phyloP scores from a whole-genome alignment of 306 rosid species.

The Malus orientalis region DNA sequence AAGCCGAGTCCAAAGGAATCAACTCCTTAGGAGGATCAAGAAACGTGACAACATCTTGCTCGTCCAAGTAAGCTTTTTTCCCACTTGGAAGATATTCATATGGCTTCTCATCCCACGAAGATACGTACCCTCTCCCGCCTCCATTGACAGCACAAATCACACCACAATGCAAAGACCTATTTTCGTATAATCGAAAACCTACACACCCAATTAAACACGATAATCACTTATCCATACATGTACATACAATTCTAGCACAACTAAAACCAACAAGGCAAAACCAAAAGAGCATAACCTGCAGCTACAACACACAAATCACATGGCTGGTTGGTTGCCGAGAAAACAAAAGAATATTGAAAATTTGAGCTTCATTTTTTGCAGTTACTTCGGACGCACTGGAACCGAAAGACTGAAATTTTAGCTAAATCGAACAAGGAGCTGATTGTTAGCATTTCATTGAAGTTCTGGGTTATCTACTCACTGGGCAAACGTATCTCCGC shows the following conservation, averaged over 20 bases:
- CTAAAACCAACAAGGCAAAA: not conserved
- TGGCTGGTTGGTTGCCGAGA: not conserved
- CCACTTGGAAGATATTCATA: slow-evolving; percentile 54
- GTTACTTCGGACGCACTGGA: not conserved
- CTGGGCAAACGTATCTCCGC: not conserved
- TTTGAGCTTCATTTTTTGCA: not conserved
- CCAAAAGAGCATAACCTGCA: not conserved
- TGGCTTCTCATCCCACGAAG: slow-evolving; percentile 68
- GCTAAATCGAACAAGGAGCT: not conserved
- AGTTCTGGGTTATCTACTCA: not conserved
- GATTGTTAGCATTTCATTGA: not conserved
- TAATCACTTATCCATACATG: not conserved
- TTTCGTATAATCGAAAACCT: slow-evolving; percentile 26
- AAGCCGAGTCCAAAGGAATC: slow-evolving; percentile 56
- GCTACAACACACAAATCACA: too few species aligned
- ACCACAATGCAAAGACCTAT: slow-evolving; percentile 7
- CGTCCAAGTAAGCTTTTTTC: slow-evolving; percentile 54
- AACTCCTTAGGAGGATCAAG: slow-evolving; percentile 74
- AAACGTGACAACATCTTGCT: slow-evolving; percentile 65
- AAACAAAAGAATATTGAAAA: not conserved
- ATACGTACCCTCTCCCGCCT: slow-evolving; percentile 24
- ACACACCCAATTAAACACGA: not conserved
- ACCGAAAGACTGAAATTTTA: not conserved
- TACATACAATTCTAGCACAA: not conserved
- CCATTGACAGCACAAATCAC: slow-evolving; percentile 19